Percentiles rank a stretch among this genome's conserved stretches.
Conservation (phyloP, 306 rosid genomes). For the Glycine soja region DNA sequence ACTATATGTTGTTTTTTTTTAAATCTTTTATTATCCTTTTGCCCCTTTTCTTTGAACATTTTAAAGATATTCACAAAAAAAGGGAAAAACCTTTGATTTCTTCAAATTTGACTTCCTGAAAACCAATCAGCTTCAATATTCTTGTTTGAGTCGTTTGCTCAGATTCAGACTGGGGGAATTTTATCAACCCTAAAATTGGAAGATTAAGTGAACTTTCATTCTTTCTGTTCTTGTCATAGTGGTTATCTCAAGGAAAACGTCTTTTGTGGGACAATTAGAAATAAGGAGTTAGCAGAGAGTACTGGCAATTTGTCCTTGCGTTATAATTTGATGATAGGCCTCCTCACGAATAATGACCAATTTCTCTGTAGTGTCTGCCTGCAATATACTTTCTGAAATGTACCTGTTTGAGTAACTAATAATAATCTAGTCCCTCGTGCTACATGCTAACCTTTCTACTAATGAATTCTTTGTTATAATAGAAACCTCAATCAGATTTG, state of each 20-base stretch:
- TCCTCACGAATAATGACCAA: too few species aligned
- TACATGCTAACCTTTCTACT: conserved; percentile 22
- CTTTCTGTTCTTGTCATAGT: too few species aligned
- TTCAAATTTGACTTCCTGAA: conserved; percentile 14
- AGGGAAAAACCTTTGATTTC: conserved; percentile 45
- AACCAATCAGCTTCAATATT: too few species aligned
- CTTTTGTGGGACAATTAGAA: background rate
- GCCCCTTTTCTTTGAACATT: conserved; percentile 39
- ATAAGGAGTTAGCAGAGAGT: background rate
- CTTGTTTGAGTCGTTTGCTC: too few species aligned
- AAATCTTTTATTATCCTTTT: conserved; percentile 39
- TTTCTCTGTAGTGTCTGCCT: background rate
- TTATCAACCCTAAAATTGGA: background rate
- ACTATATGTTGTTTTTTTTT: conserved; percentile 43
- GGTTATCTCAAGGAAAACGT: background rate
- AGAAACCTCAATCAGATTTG: background rate
- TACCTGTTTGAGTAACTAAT: background rate
- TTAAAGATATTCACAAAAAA: conserved; percentile 35
- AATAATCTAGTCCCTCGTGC: background rate
- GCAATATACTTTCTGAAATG: background rate
- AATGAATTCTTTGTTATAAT: background rate
- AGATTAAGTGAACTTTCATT: background rate
- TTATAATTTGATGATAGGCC: background rate
- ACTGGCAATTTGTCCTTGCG: background rate
- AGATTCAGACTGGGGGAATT: too few species aligned